A percentile compares a stretch with the other conserved stretches of the same genome.
Conservation (phyloP, 495 filamentous ascomycete genomes). For the Hypoxylon fuscum region DNA sequence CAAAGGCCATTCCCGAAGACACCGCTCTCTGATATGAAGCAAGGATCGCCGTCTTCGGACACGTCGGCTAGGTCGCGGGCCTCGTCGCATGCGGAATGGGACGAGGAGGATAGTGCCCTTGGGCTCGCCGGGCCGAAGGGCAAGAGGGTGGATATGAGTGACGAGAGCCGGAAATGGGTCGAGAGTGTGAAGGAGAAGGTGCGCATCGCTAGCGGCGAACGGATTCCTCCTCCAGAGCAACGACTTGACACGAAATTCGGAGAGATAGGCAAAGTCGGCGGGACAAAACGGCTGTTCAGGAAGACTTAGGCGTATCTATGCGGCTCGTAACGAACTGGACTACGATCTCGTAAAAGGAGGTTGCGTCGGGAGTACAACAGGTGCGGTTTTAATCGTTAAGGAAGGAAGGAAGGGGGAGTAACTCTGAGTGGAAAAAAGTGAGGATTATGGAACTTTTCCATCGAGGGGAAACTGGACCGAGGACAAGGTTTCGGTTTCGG, state of each 20-base stretch:
- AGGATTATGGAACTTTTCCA: conserved; percentile 23
- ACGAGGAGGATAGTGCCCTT: conserved; percentile 64
- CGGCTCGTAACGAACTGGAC: conserved; percentile 30
- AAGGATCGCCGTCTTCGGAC: conserved; percentile 43
- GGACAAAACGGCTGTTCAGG: conserved; percentile 66
- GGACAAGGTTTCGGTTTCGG: conserved; percentile 12
- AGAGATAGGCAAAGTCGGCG: conserved; percentile 64
- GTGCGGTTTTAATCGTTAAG: conserved; percentile 14
- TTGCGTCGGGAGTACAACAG: conserved; percentile 21
- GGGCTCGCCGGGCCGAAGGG: conserved; percentile 70
- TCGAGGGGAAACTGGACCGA: background rate
- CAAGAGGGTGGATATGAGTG: conserved; percentile 67
- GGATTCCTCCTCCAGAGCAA: conserved; percentile 32
- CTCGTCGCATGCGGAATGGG: conserved; percentile 59
- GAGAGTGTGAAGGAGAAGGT: conserved; percentile 77
- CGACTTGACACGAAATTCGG: conserved; percentile 58
- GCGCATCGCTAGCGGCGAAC: conserved; percentile 61
- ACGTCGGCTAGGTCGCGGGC: conserved; percentile 51
- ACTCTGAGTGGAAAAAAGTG: background rate
- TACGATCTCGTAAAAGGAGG: conserved; percentile 21
- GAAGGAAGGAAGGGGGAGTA: conserved; percentile 1
- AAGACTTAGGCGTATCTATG: conserved; percentile 49
- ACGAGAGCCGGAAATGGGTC: conserved; percentile 74
- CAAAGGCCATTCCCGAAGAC: conserved; percentile 48
- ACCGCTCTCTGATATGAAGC: conserved; percentile 38